Conservation (phyloP, 2,329 filamentous ascomycete species). For the Botrytis aclada region DNA sequence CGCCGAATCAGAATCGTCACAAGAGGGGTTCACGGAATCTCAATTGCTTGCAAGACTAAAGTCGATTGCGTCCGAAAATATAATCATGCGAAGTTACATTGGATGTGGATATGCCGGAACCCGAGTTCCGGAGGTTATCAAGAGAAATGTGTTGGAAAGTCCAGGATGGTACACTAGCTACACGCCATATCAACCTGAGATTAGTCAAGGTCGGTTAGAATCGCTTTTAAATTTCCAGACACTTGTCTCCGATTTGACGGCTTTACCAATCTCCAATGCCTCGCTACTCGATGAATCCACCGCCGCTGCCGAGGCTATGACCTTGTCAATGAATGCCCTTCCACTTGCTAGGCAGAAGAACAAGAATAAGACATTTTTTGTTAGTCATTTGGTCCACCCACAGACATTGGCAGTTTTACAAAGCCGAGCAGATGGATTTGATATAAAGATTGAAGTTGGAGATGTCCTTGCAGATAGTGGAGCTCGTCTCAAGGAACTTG, state of each 20-base stretch:
- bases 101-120: slow-evolving; percentile 86
- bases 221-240: slow-evolving; percentile 96
- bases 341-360: slow-evolving; percentile 69
- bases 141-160: slow-evolving; percentile 87
- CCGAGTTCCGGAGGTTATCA: slow-evolving; percentile 84
- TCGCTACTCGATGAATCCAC: slow-evolving; percentile 89
- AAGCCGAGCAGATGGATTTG: slow-evolving; percentile 87
- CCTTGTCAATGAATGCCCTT: slow-evolving; percentile 76
- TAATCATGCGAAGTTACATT: slow-evolving; percentile 66
- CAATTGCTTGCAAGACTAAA: slow-evolving; percentile 53
- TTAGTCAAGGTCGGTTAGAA: slow-evolving; percentile 90
- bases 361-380: slow-evolving; percentile 75
- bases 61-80: slow-evolving; percentile 57
- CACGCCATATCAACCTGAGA: slow-evolving; percentile 95
- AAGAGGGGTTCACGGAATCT: slow-evolving; percentile 50
- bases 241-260: slow-evolving; percentile 83
- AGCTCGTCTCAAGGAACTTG: slow-evolving; percentile 67
- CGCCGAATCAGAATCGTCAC: slow-evolving; percentile 37
- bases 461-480: slow-evolving; percentile 66
- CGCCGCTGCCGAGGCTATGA: slow-evolving; percentile 94
- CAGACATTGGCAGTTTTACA: slow-evolving; percentile 82
- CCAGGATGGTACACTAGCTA: slow-evolving; percentile 98
- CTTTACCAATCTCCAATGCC: slow-evolving; percentile 82
- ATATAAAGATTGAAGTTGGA: slow-evolving; percentile 70
- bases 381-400: slow-evolving; percentile 78